Percentiles rank a stretch among this genome's conserved stretches.
These are phyloP conservation scores for Torrubiellomyces zombiae DNA, from an alignment of 2,329 filamentous ascomycete genomes.

Conservation along the genomic window DNA sequence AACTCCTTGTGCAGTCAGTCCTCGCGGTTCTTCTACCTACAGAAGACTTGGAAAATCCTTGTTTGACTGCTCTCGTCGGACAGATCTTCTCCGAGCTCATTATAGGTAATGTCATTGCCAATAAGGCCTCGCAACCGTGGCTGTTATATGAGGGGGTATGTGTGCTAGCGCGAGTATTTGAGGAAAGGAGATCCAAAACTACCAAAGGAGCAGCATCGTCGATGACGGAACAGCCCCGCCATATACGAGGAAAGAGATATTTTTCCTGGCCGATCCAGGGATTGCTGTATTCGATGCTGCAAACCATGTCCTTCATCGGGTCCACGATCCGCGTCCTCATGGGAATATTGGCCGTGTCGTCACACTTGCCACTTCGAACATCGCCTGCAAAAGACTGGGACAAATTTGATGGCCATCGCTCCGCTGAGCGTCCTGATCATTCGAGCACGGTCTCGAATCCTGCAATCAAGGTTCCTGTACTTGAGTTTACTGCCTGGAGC, in stretches of 20 bases:
- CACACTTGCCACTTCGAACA: conserved; percentile 43
- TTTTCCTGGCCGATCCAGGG: conserved; percentile 27
- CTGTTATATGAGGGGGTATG: conserved; percentile 72
- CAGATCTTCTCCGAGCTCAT: conserved; percentile 86
- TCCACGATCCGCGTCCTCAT: conserved; percentile 50
- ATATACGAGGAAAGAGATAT: no score
- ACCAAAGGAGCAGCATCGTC: no score
- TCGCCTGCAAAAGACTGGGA: conserved; percentile 11
- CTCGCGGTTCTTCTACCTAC: conserved; percentile 76
- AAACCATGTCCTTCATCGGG: conserved; percentile 37
- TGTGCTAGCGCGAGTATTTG: conserved; percentile 39
- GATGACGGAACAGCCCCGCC: no score
- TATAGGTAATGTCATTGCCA: conserved; percentile 63
- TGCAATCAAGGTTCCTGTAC: conserved; percentile 42
- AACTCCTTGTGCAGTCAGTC: conserved; percentile 69
- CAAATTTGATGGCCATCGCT: conserved; percentile 1
- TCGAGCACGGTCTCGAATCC: not conserved
- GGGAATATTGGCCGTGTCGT: conserved; percentile 47
- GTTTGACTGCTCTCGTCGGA: conserved; percentile 64
- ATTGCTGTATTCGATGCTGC: conserved; percentile 39
- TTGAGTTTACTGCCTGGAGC: conserved; percentile 63
- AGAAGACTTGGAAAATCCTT: conserved; percentile 80
- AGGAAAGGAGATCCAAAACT: conserved; percentile 15
- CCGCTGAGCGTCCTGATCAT: conserved; percentile 2
- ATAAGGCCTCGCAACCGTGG: conserved; percentile 74